phyloP scores from a whole-genome alignment of 2,329 filamentous ascomycete genomes.

The Hyphodiscus sp. region DNA sequence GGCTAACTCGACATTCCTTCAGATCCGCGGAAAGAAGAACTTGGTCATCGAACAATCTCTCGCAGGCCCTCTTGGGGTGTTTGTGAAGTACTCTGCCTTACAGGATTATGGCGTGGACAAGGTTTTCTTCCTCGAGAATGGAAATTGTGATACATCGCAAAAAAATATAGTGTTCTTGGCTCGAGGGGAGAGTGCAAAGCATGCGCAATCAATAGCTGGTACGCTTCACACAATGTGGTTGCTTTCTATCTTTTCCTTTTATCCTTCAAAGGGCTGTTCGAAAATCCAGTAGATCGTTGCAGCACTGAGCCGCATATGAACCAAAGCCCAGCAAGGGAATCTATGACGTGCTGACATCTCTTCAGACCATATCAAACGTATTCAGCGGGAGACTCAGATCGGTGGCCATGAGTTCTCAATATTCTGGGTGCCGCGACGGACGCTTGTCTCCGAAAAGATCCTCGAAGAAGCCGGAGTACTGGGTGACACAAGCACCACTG shows the following conservation, averaged over 20 bases:
- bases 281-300: constrained; percentile 49
- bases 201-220: constrained; percentile 86
- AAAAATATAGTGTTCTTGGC: constrained; percentile 93
- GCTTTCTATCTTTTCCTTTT: not conserved
- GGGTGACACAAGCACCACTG: constrained; percentile 82
- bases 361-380: constrained; percentile 81
- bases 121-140: constrained; percentile 93
- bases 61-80: constrained; percentile 80
- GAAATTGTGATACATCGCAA: constrained; percentile 90
- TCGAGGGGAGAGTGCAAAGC: constrained; percentile 78
- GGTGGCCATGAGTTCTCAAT: constrained; percentile 89
- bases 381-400: constrained; percentile 80
- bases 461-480: constrained; percentile 89
- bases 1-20: constrained; percentile 28
- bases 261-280: constrained; percentile 42
- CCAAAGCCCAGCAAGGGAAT: constrained; percentile 30
- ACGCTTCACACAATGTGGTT: constrained; percentile 24
- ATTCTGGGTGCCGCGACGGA: constrained; percentile 91
- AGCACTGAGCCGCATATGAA: too few species aligned
- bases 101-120: constrained; percentile 98
- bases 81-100: constrained; percentile 91
- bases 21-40: constrained; percentile 99
- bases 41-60: constrained; percentile 87
- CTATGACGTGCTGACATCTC: constrained; percentile 52
- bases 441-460: constrained; percentile 82